Base-by-base conservation (phyloP, 352 stramenopile species). In the Globisporangium rhizosaccharum region DNA sequence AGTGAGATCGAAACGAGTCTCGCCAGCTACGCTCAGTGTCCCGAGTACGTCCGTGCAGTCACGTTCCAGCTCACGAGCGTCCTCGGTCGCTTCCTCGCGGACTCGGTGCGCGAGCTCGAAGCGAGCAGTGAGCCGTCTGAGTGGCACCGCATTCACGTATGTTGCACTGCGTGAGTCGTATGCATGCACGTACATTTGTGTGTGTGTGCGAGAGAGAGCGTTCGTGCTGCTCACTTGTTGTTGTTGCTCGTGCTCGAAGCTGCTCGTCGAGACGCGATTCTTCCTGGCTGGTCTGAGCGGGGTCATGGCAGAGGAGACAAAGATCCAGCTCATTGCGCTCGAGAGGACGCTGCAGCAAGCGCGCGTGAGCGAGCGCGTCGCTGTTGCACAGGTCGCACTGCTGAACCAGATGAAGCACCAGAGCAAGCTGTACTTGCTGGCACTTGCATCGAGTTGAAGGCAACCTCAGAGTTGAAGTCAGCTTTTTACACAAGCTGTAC, bases 391-490 rank as follows among this genome's bases (percentile, higher is more conserved):
- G 28, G 53, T 76, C 33, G 67, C 71, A 54, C 71, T 92, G 48
- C 59, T 89, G 36, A 78, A 74, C 47, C 79, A 92, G 69, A 73
- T 92, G 66, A 88, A 92, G 68, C 76, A 87, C 51, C 79, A 91
- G 58, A 91, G 73, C 59, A 89, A 91, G 62, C 61, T 92, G 46
- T 92, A 94, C 58, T 66, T 87, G 18, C 71, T 94, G 26, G 72
- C 79, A 51, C 71, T 75, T 66, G 46, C n/a, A 25, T 39, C 51
- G 33, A 33, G 51, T 4, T 56, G n/a, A 45, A 18, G 12, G 39
- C 12, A 15, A 45, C 12, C 37, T 42, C 37, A 9, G 14, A 18
- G 4, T 45, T 45, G 39, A 17, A 45, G 39, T 45, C 39, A 12
- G 1, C 33, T 39, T 39, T 39, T 39, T 39, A 39, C 33, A 12